phyloP scores from a whole-genome alignment of 176 grass and related monocot species.

The Ensete glaucum region DNA sequence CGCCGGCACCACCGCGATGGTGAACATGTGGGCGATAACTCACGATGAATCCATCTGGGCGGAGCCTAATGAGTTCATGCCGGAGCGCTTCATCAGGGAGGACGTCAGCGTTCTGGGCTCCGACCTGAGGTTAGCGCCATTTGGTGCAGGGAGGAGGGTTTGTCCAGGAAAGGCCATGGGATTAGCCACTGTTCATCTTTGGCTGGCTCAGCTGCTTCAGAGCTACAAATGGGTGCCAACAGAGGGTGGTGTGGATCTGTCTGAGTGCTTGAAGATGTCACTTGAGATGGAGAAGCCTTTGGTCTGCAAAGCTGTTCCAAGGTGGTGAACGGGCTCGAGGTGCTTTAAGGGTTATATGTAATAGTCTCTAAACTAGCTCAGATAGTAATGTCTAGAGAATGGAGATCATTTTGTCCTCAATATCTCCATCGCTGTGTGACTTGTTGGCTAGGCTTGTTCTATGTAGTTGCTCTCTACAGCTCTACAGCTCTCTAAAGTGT shows the following conservation, averaged over 20 bases:
- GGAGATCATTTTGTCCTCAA: no score
- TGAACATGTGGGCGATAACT: constrained; percentile 7
- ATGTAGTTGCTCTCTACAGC: no score
- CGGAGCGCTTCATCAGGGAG: neutral
- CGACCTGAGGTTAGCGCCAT: neutral
- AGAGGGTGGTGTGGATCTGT: neutral
- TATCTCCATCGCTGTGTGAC: no score
- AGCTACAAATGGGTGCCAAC: neutral
- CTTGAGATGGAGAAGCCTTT: constrained; percentile 10
- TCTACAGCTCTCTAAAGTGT: no score
- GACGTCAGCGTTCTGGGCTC: constrained; percentile 1
- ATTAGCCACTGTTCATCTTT: neutral
- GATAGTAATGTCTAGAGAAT: no score
- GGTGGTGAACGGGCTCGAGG: neutral
- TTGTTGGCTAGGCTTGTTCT: no score
- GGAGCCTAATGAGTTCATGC: neutral
- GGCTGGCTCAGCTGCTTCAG: neutral
- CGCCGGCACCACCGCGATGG: constrained; percentile 7
- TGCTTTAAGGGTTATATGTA: neutral
- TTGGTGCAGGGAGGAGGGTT: neutral
- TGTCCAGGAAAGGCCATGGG: constrained; percentile 8
- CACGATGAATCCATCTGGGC: neutral
- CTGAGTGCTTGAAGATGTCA: constrained; percentile 3
- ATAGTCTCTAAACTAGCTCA: neutral
- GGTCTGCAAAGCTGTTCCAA: neutral